These are phyloP conservation scores for Cyclotella cryptica DNA, from an alignment of 108 stramenopile genomes.

Conservation along the genomic window DNA sequence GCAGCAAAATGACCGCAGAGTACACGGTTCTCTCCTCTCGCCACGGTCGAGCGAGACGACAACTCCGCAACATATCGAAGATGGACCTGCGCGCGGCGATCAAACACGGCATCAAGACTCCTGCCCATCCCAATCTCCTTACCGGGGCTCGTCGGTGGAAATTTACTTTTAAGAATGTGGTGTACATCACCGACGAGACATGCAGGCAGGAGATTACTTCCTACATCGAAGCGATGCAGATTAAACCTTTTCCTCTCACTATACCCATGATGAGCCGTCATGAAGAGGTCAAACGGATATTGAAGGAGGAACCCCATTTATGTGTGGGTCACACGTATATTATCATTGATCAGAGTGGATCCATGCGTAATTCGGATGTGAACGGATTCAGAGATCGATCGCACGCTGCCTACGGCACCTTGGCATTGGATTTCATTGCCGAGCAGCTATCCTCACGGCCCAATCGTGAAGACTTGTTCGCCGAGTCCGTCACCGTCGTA, in stretches of 20 bases:
- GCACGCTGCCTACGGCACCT: slow-evolving; percentile 55
- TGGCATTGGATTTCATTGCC: slow-evolving; percentile 70
- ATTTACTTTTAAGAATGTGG: slow-evolving; percentile 54
- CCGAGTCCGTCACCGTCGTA: slow-evolving; percentile 63
- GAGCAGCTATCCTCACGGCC: slow-evolving; percentile 53
- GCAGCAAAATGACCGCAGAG: slow-evolving; percentile 39
- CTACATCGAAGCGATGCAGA: slow-evolving; percentile 50
- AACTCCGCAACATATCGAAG: slow-evolving; percentile 65
- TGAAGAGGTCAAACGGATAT: slow-evolving; percentile 33
- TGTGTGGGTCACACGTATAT: slow-evolving; percentile 61
- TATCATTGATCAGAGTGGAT: slow-evolving; percentile 73
- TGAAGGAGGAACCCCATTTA: slow-evolving; percentile 50
- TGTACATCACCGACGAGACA: slow-evolving; percentile 58
- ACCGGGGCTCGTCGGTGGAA: slow-evolving; percentile 51
- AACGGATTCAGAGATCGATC: slow-evolving; percentile 56
- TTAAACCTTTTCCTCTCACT: slow-evolving; percentile 43
- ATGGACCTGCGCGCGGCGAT: slow-evolving; percentile 60
- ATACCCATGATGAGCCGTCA: slow-evolving; percentile 33
- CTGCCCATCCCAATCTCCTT: slow-evolving; percentile 9
- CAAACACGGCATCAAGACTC: slow-evolving; percentile 41
- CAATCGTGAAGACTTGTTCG: slow-evolving; percentile 44
- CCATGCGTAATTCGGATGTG: slow-evolving; percentile 61
- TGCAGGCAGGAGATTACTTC: slow-evolving; percentile 59
- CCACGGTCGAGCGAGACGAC: slow-evolving; percentile 62
- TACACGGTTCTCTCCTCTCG: slow-evolving; percentile 62